Evolutionary conservation across 805 yeast species (phyloP), one percentile per base, ranked within the genome.

Genomic region (Kazachstania psychrophila): DNA sequence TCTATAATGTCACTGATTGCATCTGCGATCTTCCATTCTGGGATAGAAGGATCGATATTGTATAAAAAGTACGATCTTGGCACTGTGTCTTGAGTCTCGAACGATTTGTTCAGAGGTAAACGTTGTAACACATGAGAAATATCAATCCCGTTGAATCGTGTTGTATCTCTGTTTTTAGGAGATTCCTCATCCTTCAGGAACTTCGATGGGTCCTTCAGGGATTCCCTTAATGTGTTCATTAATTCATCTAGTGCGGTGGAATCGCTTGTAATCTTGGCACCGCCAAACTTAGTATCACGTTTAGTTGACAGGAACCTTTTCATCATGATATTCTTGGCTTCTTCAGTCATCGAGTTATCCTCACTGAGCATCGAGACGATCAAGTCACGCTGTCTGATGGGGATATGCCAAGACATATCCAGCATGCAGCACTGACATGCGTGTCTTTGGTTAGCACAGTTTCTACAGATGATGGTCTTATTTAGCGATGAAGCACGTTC

Each of bases 391-490:
- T 86, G 61, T 9, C 77, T 74, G 13, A 86, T 55, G 0, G 95
- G 85, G n/a, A 92, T 73, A 3, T 87, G 84, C 62, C 77, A 83
- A 20, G 79, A 73, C 28, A 88, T 62, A 61, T 89, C 97, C 23
- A 81, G 57, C 74, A 86, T 72, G 57, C 98, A 89, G 17, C 77
- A 64, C 56, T 92, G 97, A 54, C 98, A 89, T 48, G 94, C 80
- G 60, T 84, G 80, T 41, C 79, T 70, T 30, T 79, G 75, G 28
- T 77, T 65, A 0, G 96, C 77, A 63, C 98, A 89, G 0, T 88
- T 75, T 24, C 63, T 54, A 60, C 98, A 89, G 14, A 89, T 73
- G 2, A 75, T 58, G 2, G 95, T 86, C 46, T 72, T 75, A 39
- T 70, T 68, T 42, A 74, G 61, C 32, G 63, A 60, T 9, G 34